Evolutionary conservation across 75 land plant species (phyloP).

Genomic region (Sequoiadendron giganteum): DNA sequence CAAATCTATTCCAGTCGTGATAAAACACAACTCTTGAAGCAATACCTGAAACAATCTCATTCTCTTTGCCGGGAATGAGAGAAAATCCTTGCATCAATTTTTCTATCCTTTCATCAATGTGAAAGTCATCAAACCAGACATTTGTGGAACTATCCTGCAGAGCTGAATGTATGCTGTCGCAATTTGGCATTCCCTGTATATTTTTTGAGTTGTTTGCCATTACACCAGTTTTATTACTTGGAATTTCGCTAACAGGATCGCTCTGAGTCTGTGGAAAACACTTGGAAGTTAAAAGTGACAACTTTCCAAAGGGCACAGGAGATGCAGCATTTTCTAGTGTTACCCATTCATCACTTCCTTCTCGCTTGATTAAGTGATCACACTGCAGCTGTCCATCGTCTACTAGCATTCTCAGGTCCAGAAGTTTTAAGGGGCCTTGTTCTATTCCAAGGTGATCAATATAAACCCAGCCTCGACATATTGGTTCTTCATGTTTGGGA

Average conservation of each 20-base stretch:
- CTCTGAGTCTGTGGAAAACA: conserved; percentile 31
- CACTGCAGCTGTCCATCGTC: conserved; percentile 55
- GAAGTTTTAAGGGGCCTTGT: conserved; percentile 61
- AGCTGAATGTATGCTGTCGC: neutral
- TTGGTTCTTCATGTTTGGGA: conserved; percentile 16
- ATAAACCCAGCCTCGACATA: conserved; percentile 61
- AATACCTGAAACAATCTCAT: conserved; percentile 69
- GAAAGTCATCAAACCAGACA: conserved; percentile 27
- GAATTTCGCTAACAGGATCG: conserved; percentile 42
- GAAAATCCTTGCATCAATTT: conserved; percentile 53
- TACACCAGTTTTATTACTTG: conserved; percentile 33
- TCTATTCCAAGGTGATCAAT: conserved; percentile 62
- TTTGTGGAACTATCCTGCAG: neutral
- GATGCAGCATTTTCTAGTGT: conserved; percentile 83
- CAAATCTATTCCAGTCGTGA: neutral
- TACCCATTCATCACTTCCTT: conserved; percentile 72
- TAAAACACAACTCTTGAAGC: neutral
- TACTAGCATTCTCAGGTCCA: conserved; percentile 57
- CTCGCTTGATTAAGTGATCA: conserved; percentile 80
- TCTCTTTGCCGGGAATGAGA: conserved; percentile 68
- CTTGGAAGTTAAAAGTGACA: conserved; percentile 40
- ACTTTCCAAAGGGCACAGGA: conserved; percentile 40
- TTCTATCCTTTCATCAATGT: conserved; percentile 79
- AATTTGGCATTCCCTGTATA: neutral
- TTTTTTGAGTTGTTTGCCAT: neutral